phyloP scores from a whole-genome alignment of 768 basidiomycete genomes.

The Candolleomyces aberdarensis region DNA sequence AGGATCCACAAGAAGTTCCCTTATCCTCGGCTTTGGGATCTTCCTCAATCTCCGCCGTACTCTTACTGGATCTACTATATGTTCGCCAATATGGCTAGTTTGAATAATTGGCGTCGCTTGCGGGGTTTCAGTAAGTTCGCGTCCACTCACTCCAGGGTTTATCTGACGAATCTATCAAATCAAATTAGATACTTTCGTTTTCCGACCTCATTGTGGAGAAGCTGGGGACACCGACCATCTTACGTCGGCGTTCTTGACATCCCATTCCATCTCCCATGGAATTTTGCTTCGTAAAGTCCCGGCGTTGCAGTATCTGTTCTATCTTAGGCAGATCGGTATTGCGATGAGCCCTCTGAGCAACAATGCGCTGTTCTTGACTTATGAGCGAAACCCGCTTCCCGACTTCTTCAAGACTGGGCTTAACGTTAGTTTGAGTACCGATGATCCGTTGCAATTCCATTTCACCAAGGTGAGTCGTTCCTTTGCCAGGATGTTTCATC shows the following conservation, averaged over 20 bases:
- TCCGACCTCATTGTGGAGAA: constrained; percentile 96
- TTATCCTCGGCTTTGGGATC: constrained; percentile 87
- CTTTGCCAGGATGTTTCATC: not conserved
- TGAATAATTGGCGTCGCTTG: constrained; percentile 87
- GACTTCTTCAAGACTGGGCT: constrained; percentile 96
- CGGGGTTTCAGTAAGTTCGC: constrained; percentile 83
- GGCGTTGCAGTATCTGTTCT: constrained; percentile 94
- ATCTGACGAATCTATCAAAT: constrained; percentile 1
- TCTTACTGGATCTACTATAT: constrained; percentile 99
- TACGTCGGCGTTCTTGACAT: constrained; percentile 91
- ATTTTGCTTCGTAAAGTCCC: constrained; percentile 97
- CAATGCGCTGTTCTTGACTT: constrained; percentile 94
- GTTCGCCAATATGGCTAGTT: constrained; percentile 92
- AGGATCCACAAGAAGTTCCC: constrained; percentile 93
- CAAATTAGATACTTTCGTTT: constrained; percentile 83
- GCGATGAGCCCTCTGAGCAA: constrained; percentile 99
- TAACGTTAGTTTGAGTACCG: constrained; percentile 94
- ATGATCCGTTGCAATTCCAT: constrained; percentile 95
- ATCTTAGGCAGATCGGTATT: constrained; percentile 95
- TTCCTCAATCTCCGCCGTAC: constrained; percentile 87
- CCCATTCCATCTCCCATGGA: constrained; percentile 99
- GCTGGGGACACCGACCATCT: constrained; percentile 98
- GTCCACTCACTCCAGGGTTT: not conserved
- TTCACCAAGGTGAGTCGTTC: constrained; percentile 78
- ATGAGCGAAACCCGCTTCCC: constrained; percentile 95